Evolutionary conservation across 2,329 filamentous ascomycete genomes (phyloP).

Genomic region (Stachybotrys chlorohalonatus): DNA sequence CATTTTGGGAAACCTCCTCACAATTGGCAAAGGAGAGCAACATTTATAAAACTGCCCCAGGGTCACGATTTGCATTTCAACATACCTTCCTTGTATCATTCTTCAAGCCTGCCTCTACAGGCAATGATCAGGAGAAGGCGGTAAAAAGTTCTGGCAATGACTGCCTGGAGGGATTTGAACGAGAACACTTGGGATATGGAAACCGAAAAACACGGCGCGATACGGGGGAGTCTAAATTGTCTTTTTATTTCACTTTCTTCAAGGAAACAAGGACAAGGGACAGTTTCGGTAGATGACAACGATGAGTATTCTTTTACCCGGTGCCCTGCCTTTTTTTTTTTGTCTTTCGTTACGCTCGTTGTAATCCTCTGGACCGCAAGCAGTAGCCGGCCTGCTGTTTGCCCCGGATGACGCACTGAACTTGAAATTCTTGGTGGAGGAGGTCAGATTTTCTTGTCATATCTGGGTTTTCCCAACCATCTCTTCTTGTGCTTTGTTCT

Average conservation of each 20-base stretch:
- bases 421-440: constrained; percentile 9
- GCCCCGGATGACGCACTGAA: constrained; percentile 17
- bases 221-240: neutral
- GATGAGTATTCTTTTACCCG: constrained; percentile 4
- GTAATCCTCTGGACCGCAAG: constrained; percentile 31
- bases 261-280: constrained; percentile 9
- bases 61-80: constrained; percentile 26
- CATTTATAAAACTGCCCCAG: constrained; percentile 22
- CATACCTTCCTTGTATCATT: constrained; percentile 1
- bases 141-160: neutral
- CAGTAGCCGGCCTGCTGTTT: constrained; percentile 27
- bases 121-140: neutral
- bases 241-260: constrained; percentile 33
- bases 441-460: constrained; percentile 2
- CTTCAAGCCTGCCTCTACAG: neutral
- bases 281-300: constrained; percentile 6
- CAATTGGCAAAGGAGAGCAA: constrained; percentile 22
- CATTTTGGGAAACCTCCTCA: constrained; percentile 14
- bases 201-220: constrained; percentile 7
- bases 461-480: constrained; percentile 6
- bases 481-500: constrained; percentile 28
- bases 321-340: constrained; percentile 5
- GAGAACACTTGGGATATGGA: neutral
- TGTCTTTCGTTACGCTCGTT: constrained; percentile 43
- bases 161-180: neutral